Conservation (phyloP, 1,284 basidiomycete species). For the Cryptococcus sp. region DNA sequence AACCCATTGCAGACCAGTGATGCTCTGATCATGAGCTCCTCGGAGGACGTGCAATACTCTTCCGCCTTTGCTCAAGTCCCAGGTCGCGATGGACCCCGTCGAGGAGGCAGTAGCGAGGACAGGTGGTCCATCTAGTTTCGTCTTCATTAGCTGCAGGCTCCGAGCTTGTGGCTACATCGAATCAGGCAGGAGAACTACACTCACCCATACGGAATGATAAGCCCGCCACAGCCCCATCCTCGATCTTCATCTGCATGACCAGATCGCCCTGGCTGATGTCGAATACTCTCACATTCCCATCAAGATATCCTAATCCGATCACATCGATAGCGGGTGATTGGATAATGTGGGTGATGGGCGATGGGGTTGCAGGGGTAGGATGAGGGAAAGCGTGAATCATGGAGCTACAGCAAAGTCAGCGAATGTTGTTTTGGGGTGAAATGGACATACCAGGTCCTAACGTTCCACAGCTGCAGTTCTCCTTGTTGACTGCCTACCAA, state of each 20-base stretch:
- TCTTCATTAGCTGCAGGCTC: slow-evolving; percentile 8
- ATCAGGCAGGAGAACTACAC: slow-evolving; percentile 31
- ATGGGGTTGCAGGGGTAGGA: slow-evolving; percentile 37
- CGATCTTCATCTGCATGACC: slow-evolving; percentile 82
- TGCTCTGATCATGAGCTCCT: slow-evolving; percentile 80
- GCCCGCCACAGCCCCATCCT: slow-evolving; percentile 70
- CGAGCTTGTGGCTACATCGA: slow-evolving; percentile 7
- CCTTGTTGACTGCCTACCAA: slow-evolving; percentile 83
- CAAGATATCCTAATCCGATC: slow-evolving; percentile 83
- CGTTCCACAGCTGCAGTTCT: slow-evolving; percentile 90
- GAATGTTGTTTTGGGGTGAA: not conserved
- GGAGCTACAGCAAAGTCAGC: slow-evolving; percentile 39
- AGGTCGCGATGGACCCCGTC: slow-evolving; percentile 82
- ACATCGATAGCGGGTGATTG: slow-evolving; percentile 97
- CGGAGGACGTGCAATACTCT: slow-evolving; percentile 77
- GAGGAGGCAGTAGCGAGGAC: slow-evolving; percentile 83
- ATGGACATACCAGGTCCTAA: slow-evolving; percentile 68
- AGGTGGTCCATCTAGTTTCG: slow-evolving; percentile 71
- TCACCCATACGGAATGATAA: slow-evolving; percentile 85
- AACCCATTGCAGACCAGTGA: slow-evolving; percentile 82
- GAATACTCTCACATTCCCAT: slow-evolving; percentile 83
- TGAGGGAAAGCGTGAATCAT: slow-evolving; percentile 58
- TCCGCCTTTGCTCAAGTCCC: slow-evolving; percentile 83
- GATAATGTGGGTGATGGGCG: slow-evolving; percentile 72
- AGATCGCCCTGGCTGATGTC: slow-evolving; percentile 88